These are phyloP conservation scores for Sungouiella thailandica DNA, from an alignment of 805 yeast species.

Conservation along the genomic window DNA sequence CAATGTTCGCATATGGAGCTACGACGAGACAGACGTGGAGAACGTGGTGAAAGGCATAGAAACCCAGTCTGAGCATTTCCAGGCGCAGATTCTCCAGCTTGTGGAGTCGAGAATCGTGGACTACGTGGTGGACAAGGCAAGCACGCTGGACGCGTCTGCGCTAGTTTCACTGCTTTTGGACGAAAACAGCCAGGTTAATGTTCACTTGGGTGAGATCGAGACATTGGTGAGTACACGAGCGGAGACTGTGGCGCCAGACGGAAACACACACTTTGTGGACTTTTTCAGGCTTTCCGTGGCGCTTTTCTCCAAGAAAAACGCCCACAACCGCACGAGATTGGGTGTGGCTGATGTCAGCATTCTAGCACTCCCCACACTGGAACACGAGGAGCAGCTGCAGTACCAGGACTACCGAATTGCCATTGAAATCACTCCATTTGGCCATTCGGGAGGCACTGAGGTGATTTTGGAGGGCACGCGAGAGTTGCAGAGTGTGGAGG, in stretches of 20 bases:
- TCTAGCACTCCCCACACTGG: conserved; percentile 15
- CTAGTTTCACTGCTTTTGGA: conserved; percentile 19
- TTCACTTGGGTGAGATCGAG: conserved; percentile 17
- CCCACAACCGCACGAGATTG: conserved; percentile 16
- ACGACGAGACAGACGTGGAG: conserved; percentile 29
- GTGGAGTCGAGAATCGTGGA: conserved; percentile 25
- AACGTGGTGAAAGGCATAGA: conserved; percentile 33
- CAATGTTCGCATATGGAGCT: conserved; percentile 18
- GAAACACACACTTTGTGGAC: conserved; percentile 2
- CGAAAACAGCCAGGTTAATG: conserved; percentile 27
- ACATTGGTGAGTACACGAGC: conserved; percentile 18
- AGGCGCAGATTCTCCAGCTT: conserved; percentile 21
- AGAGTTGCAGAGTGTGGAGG: background rate
- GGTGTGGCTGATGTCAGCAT: conserved; percentile 32
- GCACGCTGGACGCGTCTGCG: conserved; percentile 1
- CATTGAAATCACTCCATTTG: conserved; percentile 17
- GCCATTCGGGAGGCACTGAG: background rate
- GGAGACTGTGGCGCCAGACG: conserved; percentile 8
- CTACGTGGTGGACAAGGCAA: conserved; percentile 12
- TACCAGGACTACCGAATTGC: conserved; percentile 15
- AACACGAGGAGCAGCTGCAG: background rate
- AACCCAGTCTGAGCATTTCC: conserved; percentile 33
- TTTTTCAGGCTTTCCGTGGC: conserved; percentile 36
- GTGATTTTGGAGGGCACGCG: background rate
- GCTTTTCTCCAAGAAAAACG: conserved; percentile 20